Conservation (phyloP, 306 rosid genomes). For the barrel medic (Medicago truncatula) region MtrunA17r5.0-ANR NC_053048.1:36804501-36805000, state of each 20-base stretch:
- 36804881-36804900: constrained; percentile 23
- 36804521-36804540: constrained; percentile 75
- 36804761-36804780: constrained; percentile 61
- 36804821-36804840: constrained; percentile 96
- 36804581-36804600: constrained; percentile 28
- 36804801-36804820: constrained; percentile 97
- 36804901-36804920: constrained; percentile 18
- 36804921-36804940: background rate
- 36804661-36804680: constrained; percentile 55
- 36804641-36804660: constrained; percentile 54
- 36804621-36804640: constrained; percentile 30
- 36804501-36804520: constrained; percentile 62
- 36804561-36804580: constrained; percentile 56
- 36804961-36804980: constrained; percentile 11
- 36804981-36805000: constrained; percentile 14
- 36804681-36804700: constrained; percentile 61
- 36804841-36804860: constrained; percentile 47
- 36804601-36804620: constrained; percentile 18
- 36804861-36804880: constrained; percentile 16
- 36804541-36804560: constrained; percentile 73
- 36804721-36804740: constrained; percentile 59
- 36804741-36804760: constrained; percentile 50
- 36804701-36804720: constrained; percentile 70
- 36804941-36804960: background rate
- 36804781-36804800: constrained; percentile 92